phyloP scores from a whole-genome alignment of 129 eudicot species.

The Glebionis coronaria region DNA sequence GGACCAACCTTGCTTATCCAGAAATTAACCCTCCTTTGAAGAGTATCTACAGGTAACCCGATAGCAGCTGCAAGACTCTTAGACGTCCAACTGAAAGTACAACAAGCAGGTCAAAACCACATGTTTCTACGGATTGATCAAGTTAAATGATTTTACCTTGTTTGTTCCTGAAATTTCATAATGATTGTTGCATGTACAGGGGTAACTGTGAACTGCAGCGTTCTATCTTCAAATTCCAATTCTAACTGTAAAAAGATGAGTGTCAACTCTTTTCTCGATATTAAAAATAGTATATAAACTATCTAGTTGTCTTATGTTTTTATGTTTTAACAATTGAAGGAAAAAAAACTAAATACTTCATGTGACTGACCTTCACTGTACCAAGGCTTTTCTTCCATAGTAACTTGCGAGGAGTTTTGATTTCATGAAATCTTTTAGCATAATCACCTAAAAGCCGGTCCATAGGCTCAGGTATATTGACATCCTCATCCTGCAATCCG shows the following conservation, averaged over 20 bases:
- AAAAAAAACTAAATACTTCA: background rate
- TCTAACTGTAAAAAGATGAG: slow-evolving; percentile 55
- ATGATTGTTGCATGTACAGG: slow-evolving; percentile 90
- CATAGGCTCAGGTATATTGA: slow-evolving; percentile 68
- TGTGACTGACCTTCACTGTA: slow-evolving; percentile 73
- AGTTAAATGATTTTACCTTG: slow-evolving; percentile 40
- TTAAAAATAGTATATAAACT: background rate
- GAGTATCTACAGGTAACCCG: slow-evolving; percentile 83
- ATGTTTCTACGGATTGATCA: background rate
- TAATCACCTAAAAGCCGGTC: slow-evolving; percentile 74
- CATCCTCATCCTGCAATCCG: slow-evolving; percentile 71
- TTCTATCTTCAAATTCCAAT: slow-evolving; percentile 85
- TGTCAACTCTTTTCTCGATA: background rate
- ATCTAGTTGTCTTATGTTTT: no score
- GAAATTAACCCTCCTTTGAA: slow-evolving; percentile 68
- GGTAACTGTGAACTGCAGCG: slow-evolving; percentile 69
- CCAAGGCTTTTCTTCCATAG: slow-evolving; percentile 99
- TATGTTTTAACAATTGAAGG: slow-evolving; percentile 2
- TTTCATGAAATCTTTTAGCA: slow-evolving; percentile 83
- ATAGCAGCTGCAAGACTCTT: slow-evolving; percentile 85
- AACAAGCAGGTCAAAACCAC: background rate
- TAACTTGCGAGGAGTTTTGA: slow-evolving; percentile 94
- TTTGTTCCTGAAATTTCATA: slow-evolving; percentile 84
- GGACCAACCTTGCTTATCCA: slow-evolving; percentile 89
- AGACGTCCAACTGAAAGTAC: slow-evolving; percentile 69